Evolutionary conservation across 768 basidiomycete genomes (phyloP), one percentile per base, ranked within the genome.

Genomic region (Tricholoma bakamatsutake): DNA sequence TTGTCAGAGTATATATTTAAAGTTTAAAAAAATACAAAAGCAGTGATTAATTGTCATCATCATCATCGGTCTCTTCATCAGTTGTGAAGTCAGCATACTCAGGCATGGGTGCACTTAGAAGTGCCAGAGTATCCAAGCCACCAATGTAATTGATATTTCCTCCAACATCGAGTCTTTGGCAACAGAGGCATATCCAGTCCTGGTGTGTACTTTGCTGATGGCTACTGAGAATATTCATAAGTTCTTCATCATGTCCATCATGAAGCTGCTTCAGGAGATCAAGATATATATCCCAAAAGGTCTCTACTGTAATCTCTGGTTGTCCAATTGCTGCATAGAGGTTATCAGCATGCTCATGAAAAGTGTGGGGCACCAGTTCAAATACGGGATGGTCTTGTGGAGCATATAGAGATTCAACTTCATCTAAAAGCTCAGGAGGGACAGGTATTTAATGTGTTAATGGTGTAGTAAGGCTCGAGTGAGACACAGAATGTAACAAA

Each of bases 371-470:
- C 8, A 46, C 45, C 27, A 46, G 24, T 46, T 46, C 45, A 7
- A 46, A 46, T 28, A 46, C n/a, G n/a, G n/a, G n/a, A n/a, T 46
- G 45, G 15, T 46, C 45, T 46, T 46, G 45, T 46, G 45, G 45
- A 28, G 27, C 45, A 28, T 46, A 46, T 30, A 30, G 45, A 28
- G 45, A 27, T 15, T 46, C 5, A 6, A 46, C 45, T 46, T 46
- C 27, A 15, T 46, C 45, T 3, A 46, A 46, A 28, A 46, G 45
- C 45, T 46, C 45, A 28, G 45, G 24, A 28, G 45, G 2, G 5
- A 46, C 45, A 28, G 45, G 45, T 46, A 46, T 46, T 27, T 46
- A 46, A 24, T 24, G 21, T 24, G 31, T 33, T 33, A 33, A 33
- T 33, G 31, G 31, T 33, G 31, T 33, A 33, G 31, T 33, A 33